These are phyloP conservation scores for Cyclotella distinguenda DNA, from an alignment of 108 stramenopile genomes.

Conservation along the genomic window DNA sequence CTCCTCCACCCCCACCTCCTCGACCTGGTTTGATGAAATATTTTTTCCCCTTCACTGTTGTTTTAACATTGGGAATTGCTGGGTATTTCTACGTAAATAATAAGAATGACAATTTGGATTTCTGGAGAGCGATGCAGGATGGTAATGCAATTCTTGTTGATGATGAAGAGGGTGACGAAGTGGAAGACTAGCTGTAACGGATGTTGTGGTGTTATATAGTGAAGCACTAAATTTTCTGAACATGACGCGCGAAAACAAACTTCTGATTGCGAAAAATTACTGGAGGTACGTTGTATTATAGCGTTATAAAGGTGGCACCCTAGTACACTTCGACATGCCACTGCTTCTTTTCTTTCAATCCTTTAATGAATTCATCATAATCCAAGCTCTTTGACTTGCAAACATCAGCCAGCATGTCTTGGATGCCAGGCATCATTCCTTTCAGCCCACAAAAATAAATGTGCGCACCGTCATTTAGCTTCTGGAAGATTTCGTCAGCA, in stretches of 20 bases:
- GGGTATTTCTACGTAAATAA: conserved; percentile 56
- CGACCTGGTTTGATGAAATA: conserved; percentile 35
- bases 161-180: conserved; percentile 50
- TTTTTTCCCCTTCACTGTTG: conserved; percentile 16
- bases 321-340: conserved; percentile 93
- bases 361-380: conserved; percentile 86
- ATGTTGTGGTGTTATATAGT: not conserved
- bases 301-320: no score
- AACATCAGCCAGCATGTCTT: conserved; percentile 90
- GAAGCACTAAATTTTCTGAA: no score
- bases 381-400: conserved; percentile 81
- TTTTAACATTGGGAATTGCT: conserved; percentile 1
- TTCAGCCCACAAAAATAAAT: conserved; percentile 98
- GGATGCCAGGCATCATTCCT: conserved; percentile 98
- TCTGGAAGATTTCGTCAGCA: conserved; percentile 91
- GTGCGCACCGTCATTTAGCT: conserved; percentile 90
- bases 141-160: conserved; percentile 38
- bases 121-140: conserved; percentile 52
- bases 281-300: no score
- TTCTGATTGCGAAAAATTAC: no score
- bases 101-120: conserved; percentile 53
- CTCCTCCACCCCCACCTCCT: conserved; percentile 51
- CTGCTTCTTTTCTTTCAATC: conserved; percentile 86
- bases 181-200: conserved; percentile 39
- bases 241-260: no score